phyloP scores from a whole-genome alignment of 139 green algal genomes.

The Monoraphidium neglectum region DNA sequence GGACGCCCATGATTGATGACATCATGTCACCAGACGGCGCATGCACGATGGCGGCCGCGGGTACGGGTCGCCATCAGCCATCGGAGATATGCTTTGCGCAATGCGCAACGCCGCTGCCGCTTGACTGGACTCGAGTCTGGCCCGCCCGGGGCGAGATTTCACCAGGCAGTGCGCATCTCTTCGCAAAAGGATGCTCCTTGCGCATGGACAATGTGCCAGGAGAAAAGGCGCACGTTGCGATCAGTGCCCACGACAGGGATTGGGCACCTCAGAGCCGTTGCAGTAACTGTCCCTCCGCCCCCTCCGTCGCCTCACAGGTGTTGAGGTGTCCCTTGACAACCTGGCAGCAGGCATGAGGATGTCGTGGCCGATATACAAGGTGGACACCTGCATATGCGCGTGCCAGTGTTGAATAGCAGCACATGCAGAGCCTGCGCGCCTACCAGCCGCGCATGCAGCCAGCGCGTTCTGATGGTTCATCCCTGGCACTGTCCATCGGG shows the following conservation, averaged over 20 bases:
- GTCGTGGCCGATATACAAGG: constrained; percentile 26
- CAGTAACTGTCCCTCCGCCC: neutral
- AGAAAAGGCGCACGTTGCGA: neutral
- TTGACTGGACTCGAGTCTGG: neutral
- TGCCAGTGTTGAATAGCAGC: too few relatives aligned
- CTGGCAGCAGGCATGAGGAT: constrained; percentile 16
- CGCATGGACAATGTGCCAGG: neutral
- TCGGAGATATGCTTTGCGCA: too few relatives aligned
- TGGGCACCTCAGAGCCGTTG: neutral
- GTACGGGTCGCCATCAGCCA: neutral
- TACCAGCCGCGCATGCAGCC: neutral
- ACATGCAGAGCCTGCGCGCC: neutral
- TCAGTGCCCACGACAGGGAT: neutral
- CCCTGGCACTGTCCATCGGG: too few relatives aligned
- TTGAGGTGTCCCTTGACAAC: constrained; percentile 17
- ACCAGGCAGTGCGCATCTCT: neutral
- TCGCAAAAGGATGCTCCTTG: neutral
- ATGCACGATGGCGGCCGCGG: constrained; percentile 26
- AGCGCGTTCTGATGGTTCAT: too few relatives aligned
- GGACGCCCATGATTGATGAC: constrained; percentile 26
- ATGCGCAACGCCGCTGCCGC: too few relatives aligned
- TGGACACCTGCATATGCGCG: neutral
- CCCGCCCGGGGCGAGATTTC: neutral
- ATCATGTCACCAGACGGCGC: neutral
- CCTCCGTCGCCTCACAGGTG: neutral